A percentile compares a stretch with the other conserved stretches of the same genome.
Evolutionary conservation across 495 filamentous ascomycete genomes (phyloP).

Genomic region (Choiromyces venosus): DNA sequence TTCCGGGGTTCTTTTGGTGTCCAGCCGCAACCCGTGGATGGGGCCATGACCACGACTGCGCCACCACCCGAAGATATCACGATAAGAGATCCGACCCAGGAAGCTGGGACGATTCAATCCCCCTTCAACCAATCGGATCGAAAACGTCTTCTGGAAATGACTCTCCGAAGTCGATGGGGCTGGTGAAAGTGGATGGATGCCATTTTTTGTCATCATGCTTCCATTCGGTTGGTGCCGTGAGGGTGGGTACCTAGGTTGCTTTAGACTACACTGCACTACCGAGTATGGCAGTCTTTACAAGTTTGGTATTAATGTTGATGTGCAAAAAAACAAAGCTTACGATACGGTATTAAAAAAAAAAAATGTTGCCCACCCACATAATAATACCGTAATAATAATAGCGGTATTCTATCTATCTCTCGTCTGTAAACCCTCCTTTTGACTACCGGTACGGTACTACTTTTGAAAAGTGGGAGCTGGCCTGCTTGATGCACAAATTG

Average conservation of each 20-base stretch:
- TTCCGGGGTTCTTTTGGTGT: not conserved
- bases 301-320: not conserved
- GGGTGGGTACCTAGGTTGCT: not conserved
- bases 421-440: not conserved
- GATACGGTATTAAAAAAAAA: not conserved
- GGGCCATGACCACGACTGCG: not conserved
- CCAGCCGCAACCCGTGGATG: not conserved
- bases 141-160: not conserved
- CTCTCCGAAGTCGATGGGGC: not conserved
- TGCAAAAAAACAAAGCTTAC: not conserved
- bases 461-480: not conserved
- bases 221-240: not conserved
- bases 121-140: not conserved
- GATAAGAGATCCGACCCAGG: conserved; percentile 1
- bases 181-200: not conserved
- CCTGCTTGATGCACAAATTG: not conserved
- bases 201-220: not conserved
- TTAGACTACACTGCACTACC: not conserved
- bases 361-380: not conserved
- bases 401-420: not conserved
- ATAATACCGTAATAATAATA: no score
- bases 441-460: no score
- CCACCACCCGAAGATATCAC: not conserved
- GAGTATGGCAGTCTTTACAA: not conserved
- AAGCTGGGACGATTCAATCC: not conserved